Conservation (phyloP, 306 rosid species). For the Hippophae rhamnoides region DNA sequence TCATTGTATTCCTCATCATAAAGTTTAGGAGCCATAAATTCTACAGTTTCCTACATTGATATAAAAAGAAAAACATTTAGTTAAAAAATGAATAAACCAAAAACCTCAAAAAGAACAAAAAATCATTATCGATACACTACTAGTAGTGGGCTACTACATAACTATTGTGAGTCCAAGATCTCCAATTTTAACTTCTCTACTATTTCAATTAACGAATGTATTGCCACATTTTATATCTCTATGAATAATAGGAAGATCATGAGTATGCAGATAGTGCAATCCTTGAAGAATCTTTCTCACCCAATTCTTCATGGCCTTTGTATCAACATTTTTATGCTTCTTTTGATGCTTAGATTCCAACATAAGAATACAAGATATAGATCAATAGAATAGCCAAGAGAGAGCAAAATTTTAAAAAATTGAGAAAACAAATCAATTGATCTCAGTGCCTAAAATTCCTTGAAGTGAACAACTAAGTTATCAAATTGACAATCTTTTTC, state of each 20-base stretch:
- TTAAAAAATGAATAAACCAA: slow-evolving; percentile 3
- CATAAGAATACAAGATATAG: slow-evolving; percentile 4
- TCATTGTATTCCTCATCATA: slow-evolving; percentile 87
- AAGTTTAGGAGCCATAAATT: slow-evolving; percentile 97
- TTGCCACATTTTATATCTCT: slow-evolving; percentile 94
- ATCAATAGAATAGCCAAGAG: neutral
- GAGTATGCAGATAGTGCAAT: slow-evolving; percentile 63
- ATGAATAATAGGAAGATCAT: slow-evolving; percentile 70
- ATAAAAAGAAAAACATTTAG: slow-evolving; percentile 1
- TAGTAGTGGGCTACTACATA: slow-evolving; percentile 82
- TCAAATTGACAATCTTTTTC: slow-evolving; percentile 61
- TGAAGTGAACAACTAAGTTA: slow-evolving; percentile 81
- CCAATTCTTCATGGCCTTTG: slow-evolving; percentile 92
- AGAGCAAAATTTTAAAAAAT: too few relatives aligned
- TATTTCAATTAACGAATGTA: slow-evolving; percentile 75
- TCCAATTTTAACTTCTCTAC: slow-evolving; percentile 75
- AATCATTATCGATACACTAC: slow-evolving; percentile 64
- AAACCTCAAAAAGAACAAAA: slow-evolving; percentile 2
- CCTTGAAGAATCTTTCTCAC: slow-evolving; percentile 86
- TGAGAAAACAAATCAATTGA: neutral
- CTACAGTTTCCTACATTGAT: slow-evolving; percentile 68
- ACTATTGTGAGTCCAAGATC: slow-evolving; percentile 92
- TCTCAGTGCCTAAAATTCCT: slow-evolving; percentile 88
- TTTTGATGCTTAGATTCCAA: slow-evolving; percentile 44
- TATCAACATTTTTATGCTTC: slow-evolving; percentile 58